A percentile compares a stretch with the other conserved stretches of the same genome.
Evolutionary conservation across 1,139 yeast genomes (phyloP).

Genomic region (Ashbya aceris): DNA sequence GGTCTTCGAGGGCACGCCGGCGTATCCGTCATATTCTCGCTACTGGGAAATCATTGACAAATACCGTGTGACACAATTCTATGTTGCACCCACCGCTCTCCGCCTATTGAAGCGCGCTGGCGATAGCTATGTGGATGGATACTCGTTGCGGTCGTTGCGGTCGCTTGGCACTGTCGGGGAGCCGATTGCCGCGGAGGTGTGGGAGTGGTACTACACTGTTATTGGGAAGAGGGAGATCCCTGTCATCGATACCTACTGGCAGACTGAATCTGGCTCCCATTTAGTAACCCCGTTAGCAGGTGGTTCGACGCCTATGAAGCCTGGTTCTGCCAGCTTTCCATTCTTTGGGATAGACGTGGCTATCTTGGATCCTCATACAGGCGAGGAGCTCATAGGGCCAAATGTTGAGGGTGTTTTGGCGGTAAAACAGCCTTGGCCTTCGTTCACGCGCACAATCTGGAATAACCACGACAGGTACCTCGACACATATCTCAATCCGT

Average conservation of each 20-base stretch:
- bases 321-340: conserved; percentile 73
- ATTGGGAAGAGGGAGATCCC: conserved; percentile 71
- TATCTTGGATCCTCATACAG: conserved; percentile 63
- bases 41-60: conserved; percentile 78
- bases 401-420: conserved; percentile 72
- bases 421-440: conserved; percentile 67
- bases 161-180: conserved; percentile 84
- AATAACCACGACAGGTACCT: conserved; percentile 57
- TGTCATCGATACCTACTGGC: conserved; percentile 77
- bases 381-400: conserved; percentile 51
- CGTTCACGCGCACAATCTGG: conserved; percentile 69
- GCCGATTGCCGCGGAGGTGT: conserved; percentile 85
- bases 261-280: conserved; percentile 74
- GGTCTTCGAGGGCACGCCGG: conserved; percentile 81
- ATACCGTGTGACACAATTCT: conserved; percentile 72
- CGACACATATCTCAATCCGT: conserved; percentile 65
- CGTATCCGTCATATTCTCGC: conserved; percentile 70
- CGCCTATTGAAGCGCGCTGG: conserved; percentile 81
- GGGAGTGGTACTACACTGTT: conserved; percentile 84
- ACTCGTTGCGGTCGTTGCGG: conserved; percentile 57
- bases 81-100: conserved; percentile 85
- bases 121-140: conserved; percentile 51
- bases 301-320: conserved; percentile 60
- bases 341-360: conserved; percentile 65
- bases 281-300: conserved; percentile 59